Percentiles rank a stretch among this genome's conserved stretches.
These are phyloP conservation scores for Fallopia convolvulus DNA, from an alignment of 148 eudicot genomes.

Conservation along the genomic window DNA sequence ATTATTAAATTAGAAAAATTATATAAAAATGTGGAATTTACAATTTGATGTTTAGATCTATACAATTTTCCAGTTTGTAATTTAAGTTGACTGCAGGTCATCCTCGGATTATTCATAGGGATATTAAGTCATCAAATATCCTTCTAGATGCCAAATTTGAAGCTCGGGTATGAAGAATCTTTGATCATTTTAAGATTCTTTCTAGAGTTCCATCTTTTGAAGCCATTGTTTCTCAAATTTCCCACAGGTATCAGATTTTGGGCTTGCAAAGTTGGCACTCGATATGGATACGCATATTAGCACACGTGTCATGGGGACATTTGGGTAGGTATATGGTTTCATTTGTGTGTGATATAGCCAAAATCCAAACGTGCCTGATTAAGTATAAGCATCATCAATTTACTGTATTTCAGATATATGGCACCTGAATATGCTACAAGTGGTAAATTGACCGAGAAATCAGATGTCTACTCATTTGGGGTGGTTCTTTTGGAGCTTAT, in stretches of 20 bases:
- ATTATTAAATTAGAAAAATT: no score
- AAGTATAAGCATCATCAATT: constrained; percentile 2
- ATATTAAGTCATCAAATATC: constrained; percentile 69
- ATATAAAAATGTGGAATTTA: no score
- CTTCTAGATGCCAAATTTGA: constrained; percentile 59
- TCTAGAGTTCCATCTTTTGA: constrained; percentile 3
- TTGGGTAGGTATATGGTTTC: constrained; percentile 47
- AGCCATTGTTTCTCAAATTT: neutral
- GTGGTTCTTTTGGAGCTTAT: constrained; percentile 93
- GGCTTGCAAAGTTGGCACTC: constrained; percentile 71
- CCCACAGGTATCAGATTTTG: constrained; percentile 80
- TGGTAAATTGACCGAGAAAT: constrained; percentile 92
- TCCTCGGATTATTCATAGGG: constrained; percentile 69
- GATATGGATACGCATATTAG: constrained; percentile 75
- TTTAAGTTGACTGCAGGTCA: constrained; percentile 28
- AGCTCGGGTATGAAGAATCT: constrained; percentile 45
- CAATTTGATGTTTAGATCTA: neutral
- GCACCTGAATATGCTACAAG: constrained; percentile 95
- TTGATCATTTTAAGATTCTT: neutral
- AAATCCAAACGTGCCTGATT: neutral
- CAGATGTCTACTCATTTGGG: constrained; percentile 86
- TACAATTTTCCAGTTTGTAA: neutral
- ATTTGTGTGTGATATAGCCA: neutral
- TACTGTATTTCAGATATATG: constrained; percentile 55
- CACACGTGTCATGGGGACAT: constrained; percentile 95